Evolutionary conservation across 441 rosid genomes (phyloP).

Genomic region (Arabidopsis hybrid): DNA sequence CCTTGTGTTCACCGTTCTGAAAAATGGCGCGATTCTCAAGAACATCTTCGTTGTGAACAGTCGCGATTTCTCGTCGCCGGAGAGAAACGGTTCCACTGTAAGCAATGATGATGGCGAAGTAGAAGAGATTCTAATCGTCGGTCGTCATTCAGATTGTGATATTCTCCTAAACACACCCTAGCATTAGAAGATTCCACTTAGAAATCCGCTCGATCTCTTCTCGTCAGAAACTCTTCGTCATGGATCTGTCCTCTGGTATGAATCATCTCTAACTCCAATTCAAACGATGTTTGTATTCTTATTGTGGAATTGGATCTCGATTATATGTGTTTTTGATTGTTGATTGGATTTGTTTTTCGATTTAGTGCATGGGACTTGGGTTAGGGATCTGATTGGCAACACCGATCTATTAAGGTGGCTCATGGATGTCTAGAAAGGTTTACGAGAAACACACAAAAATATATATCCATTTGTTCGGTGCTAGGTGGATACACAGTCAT

Average conservation of each 20-base stretch:
- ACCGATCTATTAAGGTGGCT: too few species aligned
- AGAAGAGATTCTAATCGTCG: slow-evolving; percentile 73
- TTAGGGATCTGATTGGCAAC: slow-evolving; percentile 71
- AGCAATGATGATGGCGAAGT: slow-evolving; percentile 42
- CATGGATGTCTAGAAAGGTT: too few species aligned
- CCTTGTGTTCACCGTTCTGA: slow-evolving; percentile 79
- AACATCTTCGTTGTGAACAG: slow-evolving; percentile 78
- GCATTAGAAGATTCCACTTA: slow-evolving; percentile 91
- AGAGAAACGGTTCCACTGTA: slow-evolving; percentile 19
- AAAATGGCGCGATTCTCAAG: slow-evolving; percentile 82
- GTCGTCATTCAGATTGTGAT: slow-evolving; percentile 90
- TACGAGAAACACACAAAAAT: too few species aligned
- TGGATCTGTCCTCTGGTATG: slow-evolving; percentile 82
- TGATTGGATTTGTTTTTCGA: slow-evolving; percentile 24
- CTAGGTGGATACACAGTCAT: too few species aligned
- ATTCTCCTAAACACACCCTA: slow-evolving; percentile 84
- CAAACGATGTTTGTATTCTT: slow-evolving; percentile 1
- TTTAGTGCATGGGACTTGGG: slow-evolving; percentile 94
- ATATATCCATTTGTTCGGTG: too few species aligned
- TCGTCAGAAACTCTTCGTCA: slow-evolving; percentile 64
- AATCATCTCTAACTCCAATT: slow-evolving; percentile 24
- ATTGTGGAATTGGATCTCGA: slow-evolving; percentile 8
- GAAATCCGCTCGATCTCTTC: slow-evolving; percentile 64
- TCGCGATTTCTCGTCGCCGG: slow-evolving; percentile 34
- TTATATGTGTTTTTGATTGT: slow-evolving; percentile 1